Evolutionary conservation across 2,329 filamentous ascomycete species (phyloP).

Genomic region (Cladophialophora carrionii): DNA sequence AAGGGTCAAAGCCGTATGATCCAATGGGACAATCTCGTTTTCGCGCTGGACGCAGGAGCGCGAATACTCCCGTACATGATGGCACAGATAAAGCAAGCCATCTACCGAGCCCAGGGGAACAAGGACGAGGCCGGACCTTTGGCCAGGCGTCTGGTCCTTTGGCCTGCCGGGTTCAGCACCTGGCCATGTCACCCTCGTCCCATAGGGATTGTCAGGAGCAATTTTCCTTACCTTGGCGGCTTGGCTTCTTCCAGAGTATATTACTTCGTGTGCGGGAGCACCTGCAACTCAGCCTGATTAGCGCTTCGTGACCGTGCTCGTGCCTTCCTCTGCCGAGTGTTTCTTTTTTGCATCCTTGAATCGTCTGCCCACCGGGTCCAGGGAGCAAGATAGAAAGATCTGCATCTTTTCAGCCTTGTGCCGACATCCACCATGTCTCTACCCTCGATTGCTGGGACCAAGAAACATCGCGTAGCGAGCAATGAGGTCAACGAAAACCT

Average conservation of each 20-base stretch:
- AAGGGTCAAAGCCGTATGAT: too few species aligned
- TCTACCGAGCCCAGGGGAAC: background rate
- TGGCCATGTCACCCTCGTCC: too few species aligned
- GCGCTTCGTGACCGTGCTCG: background rate
- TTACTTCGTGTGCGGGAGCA: background rate
- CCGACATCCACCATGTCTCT: background rate
- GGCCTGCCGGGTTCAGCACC: too few species aligned
- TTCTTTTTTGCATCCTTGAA: background rate
- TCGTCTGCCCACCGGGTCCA: background rate
- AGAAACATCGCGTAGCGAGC: background rate
- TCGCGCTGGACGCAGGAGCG: background rate
- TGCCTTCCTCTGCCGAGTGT: background rate
- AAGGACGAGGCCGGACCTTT: background rate
- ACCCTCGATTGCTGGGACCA: background rate
- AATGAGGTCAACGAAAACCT: background rate
- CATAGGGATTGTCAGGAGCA: background rate
- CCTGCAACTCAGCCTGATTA: background rate
- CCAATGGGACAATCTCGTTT: background rate
- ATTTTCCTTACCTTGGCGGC: background rate
- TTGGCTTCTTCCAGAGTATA: background rate
- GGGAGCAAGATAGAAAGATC: background rate
- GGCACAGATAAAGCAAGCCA: background rate
- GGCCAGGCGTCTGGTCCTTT: background rate
- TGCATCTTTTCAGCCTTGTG: background rate
- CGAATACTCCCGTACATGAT: too few species aligned